Evolutionary conservation across 345 rosid genomes (phyloP).

Genomic region (Isatis tinctoria): DNA sequence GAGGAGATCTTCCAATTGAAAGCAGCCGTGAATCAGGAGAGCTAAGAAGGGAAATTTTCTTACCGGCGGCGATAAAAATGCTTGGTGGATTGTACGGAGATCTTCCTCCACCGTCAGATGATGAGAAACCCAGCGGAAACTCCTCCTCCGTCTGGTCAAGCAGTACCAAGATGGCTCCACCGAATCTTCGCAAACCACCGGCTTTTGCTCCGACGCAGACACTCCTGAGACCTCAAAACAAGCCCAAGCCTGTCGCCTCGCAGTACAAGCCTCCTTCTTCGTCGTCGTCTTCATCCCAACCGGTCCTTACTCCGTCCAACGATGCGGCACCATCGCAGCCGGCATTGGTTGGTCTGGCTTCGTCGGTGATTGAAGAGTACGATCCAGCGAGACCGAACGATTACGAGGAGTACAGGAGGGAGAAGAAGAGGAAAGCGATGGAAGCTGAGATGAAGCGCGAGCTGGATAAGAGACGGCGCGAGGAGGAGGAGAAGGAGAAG

Average conservation of each 20-base stretch:
- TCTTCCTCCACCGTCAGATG: conserved; percentile 97
- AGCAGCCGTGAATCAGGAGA: background rate
- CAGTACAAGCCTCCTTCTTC: conserved; percentile 14
- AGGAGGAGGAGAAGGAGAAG: conserved; percentile 76
- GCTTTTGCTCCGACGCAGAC: conserved; percentile 63
- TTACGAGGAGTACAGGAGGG: conserved; percentile 79
- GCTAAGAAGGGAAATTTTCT: background rate
- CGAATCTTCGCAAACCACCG: conserved; percentile 84
- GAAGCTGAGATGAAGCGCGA: conserved; percentile 85
- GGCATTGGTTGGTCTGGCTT: conserved; percentile 71
- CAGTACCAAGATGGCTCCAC: conserved; percentile 84
- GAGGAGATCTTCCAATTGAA: conserved; percentile 8
- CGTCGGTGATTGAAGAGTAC: conserved; percentile 82
- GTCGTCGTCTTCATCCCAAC: conserved; percentile 1
- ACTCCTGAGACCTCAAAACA: conserved; percentile 56
- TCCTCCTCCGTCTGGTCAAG: conserved; percentile 80
- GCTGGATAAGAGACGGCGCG: conserved; percentile 72
- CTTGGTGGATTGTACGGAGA: conserved; percentile 95
- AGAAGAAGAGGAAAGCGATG: conserved; percentile 65
- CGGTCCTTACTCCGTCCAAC: conserved; percentile 10
- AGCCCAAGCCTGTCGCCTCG: conserved; percentile 36
- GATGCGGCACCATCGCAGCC: conserved; percentile 44
- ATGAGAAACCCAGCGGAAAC: conserved; percentile 59
- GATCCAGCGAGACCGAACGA: conserved; percentile 95
- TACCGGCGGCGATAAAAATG: conserved; percentile 39